Evolutionary conservation across 2,329 filamentous ascomycete genomes (phyloP).

Genomic region (Penicillium thymicola): DNA sequence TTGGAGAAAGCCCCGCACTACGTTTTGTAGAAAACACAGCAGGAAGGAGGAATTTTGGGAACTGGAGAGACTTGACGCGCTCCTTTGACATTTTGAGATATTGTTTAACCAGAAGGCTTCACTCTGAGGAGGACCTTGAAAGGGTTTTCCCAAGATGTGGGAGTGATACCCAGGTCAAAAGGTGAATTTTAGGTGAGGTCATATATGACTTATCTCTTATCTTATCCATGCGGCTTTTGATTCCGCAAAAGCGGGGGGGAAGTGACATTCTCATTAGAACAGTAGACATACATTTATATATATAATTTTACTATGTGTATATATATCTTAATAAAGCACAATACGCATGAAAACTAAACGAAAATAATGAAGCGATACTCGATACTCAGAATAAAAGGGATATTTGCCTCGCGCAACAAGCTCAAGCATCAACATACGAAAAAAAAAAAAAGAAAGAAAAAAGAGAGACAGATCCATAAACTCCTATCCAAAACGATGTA

Average conservation of each 20-base stretch:
- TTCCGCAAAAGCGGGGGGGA: neutral
- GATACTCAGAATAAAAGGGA: neutral
- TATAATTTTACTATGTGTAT: neutral
- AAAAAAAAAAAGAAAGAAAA: neutral
- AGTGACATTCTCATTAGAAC: neutral
- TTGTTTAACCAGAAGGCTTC: neutral
- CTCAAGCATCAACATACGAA: neutral
- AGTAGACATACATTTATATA: too few relatives aligned
- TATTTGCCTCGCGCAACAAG: neutral
- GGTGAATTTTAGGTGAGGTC: neutral
- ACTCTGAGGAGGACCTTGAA: neutral
- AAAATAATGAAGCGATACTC: neutral
- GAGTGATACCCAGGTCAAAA: neutral
- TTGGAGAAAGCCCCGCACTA: conserved; percentile 11
- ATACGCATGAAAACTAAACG: neutral
- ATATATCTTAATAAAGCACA: neutral
- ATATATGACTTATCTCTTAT: conserved; percentile 1
- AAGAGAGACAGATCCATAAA: neutral
- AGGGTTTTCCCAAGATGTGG: neutral
- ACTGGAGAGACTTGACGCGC: conserved; percentile 32
- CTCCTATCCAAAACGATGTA: neutral
- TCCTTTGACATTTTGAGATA: conserved; percentile 17
- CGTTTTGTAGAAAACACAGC: conserved; percentile 41
- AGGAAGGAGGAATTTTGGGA: conserved; percentile 52
- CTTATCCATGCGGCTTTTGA: neutral